Percentiles rank a stretch among this genome's conserved stretches.
Conservation (phyloP, 2,329 filamentous ascomycete species). For the Penicillium verrucosum region DNA sequence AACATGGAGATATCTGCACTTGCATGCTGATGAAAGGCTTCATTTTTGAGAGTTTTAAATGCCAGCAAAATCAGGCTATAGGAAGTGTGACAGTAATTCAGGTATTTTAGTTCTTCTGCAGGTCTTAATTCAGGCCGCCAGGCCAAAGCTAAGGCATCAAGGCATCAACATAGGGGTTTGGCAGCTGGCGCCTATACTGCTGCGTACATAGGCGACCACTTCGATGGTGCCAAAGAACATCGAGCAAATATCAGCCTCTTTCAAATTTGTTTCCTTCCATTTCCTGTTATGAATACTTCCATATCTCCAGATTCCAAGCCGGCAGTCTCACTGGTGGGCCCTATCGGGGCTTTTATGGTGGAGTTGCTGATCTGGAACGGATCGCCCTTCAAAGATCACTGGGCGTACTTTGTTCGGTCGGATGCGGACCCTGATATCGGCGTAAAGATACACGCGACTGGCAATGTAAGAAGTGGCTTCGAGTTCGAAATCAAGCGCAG, state of each 20-base stretch:
- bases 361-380: conserved; percentile 34
- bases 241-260: background rate
- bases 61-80: too few relatives aligned
- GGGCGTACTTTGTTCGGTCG: conserved; percentile 34
- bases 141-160: too few relatives aligned
- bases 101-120: too few relatives aligned
- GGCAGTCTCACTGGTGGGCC: background rate
- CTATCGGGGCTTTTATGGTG: conserved; percentile 22
- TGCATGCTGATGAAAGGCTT: too few relatives aligned
- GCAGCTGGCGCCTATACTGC: too few relatives aligned
- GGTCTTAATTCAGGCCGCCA: too few relatives aligned
- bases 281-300: background rate
- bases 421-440: conserved; percentile 18
- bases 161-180: too few relatives aligned
- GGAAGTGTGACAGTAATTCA: too few relatives aligned
- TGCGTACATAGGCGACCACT: too few relatives aligned
- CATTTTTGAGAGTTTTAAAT: too few relatives aligned
- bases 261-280: background rate
- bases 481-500: conserved; percentile 30
- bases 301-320: background rate
- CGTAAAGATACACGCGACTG: conserved; percentile 30
- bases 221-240: background rate
- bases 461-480: conserved; percentile 34
- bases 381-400: conserved; percentile 37
- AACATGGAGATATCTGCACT: too few relatives aligned